Evolutionary conservation across 139 green algal genomes (phyloP).

Genomic region (Eudorina sp.): DNA sequence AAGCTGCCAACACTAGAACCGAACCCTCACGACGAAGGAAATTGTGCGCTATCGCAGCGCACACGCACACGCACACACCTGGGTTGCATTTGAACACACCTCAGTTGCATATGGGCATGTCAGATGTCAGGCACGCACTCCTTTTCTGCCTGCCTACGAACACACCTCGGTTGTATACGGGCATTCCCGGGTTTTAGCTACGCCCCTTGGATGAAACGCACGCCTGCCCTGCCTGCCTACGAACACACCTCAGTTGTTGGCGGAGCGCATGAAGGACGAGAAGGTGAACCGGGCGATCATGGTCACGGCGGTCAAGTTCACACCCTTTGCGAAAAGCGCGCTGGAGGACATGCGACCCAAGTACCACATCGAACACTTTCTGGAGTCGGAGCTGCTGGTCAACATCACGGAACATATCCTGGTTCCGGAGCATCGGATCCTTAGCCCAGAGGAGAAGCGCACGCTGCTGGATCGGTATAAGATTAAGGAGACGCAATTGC

Average conservation of each 20-base stretch:
- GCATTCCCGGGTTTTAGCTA: too few relatives aligned
- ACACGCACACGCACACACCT: too few relatives aligned
- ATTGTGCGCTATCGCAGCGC: too few relatives aligned
- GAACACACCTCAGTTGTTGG: constrained; percentile 59
- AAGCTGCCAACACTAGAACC: too few relatives aligned
- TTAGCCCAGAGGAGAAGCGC: constrained; percentile 91
- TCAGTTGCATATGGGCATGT: too few relatives aligned
- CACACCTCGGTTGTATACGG: too few relatives aligned
- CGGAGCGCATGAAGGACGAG: constrained; percentile 93
- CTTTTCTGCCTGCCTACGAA: too few relatives aligned
- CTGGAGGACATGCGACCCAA: constrained; percentile 65
- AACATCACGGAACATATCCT: constrained; percentile 98
- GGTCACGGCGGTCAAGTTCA: constrained; percentile 81
- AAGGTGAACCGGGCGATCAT: constrained; percentile 89
- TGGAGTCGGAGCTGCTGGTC: constrained; percentile 94
- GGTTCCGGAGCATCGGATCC: constrained; percentile 91
- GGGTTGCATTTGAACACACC: too few relatives aligned
- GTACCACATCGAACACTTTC: constrained; percentile 93
- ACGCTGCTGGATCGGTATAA: constrained; percentile 93
- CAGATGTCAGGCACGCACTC: too few relatives aligned
- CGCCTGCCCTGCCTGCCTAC: too few relatives aligned
- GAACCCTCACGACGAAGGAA: too few relatives aligned
- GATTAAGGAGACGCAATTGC: constrained; percentile 97
- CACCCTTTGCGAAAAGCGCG: constrained; percentile 68
- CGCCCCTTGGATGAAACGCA: too few relatives aligned